Conservation (phyloP, 2,329 filamentous ascomycete species). For the Metarhizium sp. region DNA sequence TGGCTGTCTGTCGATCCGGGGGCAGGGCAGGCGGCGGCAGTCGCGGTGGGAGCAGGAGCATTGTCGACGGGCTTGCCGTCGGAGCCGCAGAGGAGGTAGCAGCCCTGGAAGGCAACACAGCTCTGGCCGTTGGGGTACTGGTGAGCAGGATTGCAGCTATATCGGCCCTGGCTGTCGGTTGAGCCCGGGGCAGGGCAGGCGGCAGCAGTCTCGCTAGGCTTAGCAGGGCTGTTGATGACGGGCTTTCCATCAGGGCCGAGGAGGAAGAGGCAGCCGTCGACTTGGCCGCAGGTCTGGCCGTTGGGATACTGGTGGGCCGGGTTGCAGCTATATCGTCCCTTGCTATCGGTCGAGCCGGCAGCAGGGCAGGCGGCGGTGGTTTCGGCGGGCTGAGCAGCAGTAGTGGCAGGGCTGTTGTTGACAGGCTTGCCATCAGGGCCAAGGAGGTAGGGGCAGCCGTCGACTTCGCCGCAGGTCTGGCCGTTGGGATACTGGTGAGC, state of each 20-base stretch:
- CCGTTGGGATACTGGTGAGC: conserved; percentile 8
- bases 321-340: conserved; percentile 10
- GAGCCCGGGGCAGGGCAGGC: no score
- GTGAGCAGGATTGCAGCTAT: no score
- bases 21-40: neutral
- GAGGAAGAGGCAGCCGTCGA: conserved; percentile 7
- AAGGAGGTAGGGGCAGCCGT: conserved; percentile 6
- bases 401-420: neutral
- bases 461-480: conserved; percentile 3
- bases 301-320: conserved; percentile 8
- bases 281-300: conserved; percentile 4
- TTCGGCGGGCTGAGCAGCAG: neutral
- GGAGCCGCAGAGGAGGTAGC: no score
- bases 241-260: neutral
- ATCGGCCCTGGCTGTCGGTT: no score
- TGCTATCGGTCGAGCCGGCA: conserved; percentile 5
- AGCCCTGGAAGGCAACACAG: no score
- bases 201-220: neutral
- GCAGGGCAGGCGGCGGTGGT: conserved; percentile 4
- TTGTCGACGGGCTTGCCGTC: no score
- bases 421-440: neutral
- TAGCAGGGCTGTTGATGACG: neutral
- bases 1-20: conserved; percentile 5
- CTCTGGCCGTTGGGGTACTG: no score
- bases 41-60: no score